Evolutionary conservation across 2,329 filamentous ascomycete genomes (phyloP).

Genomic region (Thermothelomyces thermophilus): DNA sequence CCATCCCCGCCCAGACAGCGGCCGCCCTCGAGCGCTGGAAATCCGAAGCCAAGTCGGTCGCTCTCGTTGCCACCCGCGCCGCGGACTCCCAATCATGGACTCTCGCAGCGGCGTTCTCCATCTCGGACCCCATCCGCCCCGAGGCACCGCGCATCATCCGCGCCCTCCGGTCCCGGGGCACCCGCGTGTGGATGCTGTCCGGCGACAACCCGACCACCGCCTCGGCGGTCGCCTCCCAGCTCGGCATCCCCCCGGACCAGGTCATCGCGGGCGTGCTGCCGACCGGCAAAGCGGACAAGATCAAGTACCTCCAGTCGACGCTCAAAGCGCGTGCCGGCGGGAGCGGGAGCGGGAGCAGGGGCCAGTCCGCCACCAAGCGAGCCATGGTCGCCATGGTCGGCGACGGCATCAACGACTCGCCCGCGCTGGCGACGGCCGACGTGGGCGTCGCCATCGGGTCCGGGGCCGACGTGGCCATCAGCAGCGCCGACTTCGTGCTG

Average conservation of each 20-base stretch:
- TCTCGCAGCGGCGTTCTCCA: constrained; percentile 62
- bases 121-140: constrained; percentile 72
- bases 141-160: constrained; percentile 61
- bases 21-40: constrained; percentile 51
- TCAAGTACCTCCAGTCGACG: constrained; percentile 54
- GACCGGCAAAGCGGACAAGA: constrained; percentile 69
- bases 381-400: constrained; percentile 73
- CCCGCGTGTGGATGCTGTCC: constrained; percentile 85
- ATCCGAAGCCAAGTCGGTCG: constrained; percentile 55
- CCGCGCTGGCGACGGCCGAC: constrained; percentile 72
- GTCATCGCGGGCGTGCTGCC: constrained; percentile 85
- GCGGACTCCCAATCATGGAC: constrained; percentile 26
- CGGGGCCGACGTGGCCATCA: constrained; percentile 78
- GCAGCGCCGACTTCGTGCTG: constrained; percentile 74
- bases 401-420: constrained; percentile 84
- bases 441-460: constrained; percentile 79
- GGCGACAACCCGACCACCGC: constrained; percentile 88
- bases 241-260: constrained; percentile 67
- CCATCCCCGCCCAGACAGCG: constrained; percentile 32
- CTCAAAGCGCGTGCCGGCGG: constrained; percentile 32
- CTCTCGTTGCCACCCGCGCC: constrained; percentile 45
- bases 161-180: constrained; percentile 57
- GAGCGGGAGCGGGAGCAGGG: constrained; percentile 5
- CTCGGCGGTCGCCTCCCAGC: constrained; percentile 63
- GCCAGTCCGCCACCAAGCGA: constrained; percentile 29